These are phyloP conservation scores for Pestalotiopsis sp. DNA, from an alignment of 2,329 filamentous ascomycete species.

Conservation along the genomic window DNA sequence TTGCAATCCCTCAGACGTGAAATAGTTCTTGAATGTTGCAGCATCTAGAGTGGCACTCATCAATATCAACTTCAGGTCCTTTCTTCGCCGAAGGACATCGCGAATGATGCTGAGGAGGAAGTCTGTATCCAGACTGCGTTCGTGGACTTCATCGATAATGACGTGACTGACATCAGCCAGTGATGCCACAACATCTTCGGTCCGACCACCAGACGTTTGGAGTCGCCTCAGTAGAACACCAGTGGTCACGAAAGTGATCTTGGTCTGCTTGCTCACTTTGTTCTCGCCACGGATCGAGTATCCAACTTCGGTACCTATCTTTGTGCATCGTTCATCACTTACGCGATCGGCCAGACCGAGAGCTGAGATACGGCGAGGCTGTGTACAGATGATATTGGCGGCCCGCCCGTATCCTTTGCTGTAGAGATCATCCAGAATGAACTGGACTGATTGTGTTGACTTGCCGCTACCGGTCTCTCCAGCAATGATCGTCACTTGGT, in stretches of 20 bases:
- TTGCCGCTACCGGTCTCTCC: constrained; percentile 97
- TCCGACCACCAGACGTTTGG: constrained; percentile 82
- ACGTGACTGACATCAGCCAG: constrained; percentile 91
- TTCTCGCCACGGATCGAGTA: constrained; percentile 92
- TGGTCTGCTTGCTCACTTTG: constrained; percentile 71
- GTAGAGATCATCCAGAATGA: constrained; percentile 90
- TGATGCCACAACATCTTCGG: constrained; percentile 77
- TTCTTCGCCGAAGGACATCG: constrained; percentile 72
- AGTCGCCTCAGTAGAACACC: constrained; percentile 87
- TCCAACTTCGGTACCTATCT: constrained; percentile 84
- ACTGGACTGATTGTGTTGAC: constrained; percentile 95
- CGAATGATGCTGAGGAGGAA: constrained; percentile 86
- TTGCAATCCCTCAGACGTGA: constrained; percentile 63
- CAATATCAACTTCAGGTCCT: constrained; percentile 83
- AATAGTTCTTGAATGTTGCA: constrained; percentile 81
- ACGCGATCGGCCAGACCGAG: constrained; percentile 93
- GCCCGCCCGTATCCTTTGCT: constrained; percentile 69
- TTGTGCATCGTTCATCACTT: constrained; percentile 82
- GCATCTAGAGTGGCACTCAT: constrained; percentile 98
- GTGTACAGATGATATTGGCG: constrained; percentile 92
- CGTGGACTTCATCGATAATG: constrained; percentile 95
- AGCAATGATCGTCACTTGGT: constrained; percentile 94
- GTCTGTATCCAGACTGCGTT: constrained; percentile 91
- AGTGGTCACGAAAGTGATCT: constrained; percentile 93
- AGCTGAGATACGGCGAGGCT: constrained; percentile 91